Evolutionary conservation across 78 protist genomes (phyloP).

Genomic region (Bigelowiella natans): DNA sequence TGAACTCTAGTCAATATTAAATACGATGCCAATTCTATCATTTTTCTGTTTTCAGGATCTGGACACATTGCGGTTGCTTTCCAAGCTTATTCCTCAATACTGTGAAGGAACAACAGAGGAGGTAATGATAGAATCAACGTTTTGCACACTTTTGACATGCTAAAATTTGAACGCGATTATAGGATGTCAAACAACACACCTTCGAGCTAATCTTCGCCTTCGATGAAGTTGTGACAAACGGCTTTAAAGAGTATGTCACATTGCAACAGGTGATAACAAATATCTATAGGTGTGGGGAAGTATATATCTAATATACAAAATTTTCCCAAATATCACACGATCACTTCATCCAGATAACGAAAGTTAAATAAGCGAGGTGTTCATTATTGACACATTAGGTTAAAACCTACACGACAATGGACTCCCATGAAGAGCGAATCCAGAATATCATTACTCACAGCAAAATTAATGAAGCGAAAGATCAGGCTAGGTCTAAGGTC

Average conservation of each 20-base stretch:
- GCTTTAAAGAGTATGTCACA: constrained; percentile 16
- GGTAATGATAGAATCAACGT: not conserved
- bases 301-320: not conserved
- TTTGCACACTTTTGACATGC: not conserved
- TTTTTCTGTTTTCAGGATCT: constrained; percentile 48
- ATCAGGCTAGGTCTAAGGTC: not conserved
- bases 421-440: constrained; percentile 72
- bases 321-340: not conserved
- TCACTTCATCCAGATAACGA: not conserved
- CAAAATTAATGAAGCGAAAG: not conserved
- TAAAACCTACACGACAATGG: constrained; percentile 63
- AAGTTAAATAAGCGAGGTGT: not conserved
- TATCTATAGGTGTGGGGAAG: not conserved
- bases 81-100: constrained; percentile 35
- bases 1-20: not conserved
- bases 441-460: constrained; percentile 24
- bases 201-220: constrained; percentile 65
- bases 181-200: not conserved
- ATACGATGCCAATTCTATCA: not conserved
- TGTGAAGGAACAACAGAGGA: constrained; percentile 4
- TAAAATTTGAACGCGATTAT: not conserved
- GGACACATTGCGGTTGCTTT: constrained; percentile 69
- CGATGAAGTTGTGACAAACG: constrained; percentile 72
- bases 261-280: not conserved
- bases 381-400: constrained; percentile 32